These are phyloP conservation scores for Stylosanthes scabra DNA, from an alignment of 331 rosid species.

Conservation along the genomic window DNA sequence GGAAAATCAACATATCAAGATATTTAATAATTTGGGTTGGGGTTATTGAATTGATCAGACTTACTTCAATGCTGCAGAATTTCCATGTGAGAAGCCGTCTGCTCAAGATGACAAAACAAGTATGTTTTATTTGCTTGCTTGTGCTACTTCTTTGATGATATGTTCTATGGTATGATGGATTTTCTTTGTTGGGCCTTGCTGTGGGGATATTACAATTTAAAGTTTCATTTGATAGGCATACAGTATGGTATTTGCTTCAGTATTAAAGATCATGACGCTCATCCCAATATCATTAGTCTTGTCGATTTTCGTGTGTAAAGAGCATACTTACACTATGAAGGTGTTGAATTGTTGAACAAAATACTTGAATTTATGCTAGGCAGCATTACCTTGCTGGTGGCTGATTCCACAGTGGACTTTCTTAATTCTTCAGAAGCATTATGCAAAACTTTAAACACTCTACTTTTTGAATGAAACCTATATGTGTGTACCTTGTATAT, in stretches of 20 bases:
- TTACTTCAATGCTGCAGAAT: slow-evolving; percentile 54
- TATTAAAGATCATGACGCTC: neutral
- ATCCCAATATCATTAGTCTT: neutral
- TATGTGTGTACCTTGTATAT: slow-evolving; percentile 9
- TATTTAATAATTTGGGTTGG: slow-evolving; percentile 24
- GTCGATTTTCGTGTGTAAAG: neutral
- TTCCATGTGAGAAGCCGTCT: slow-evolving; percentile 57
- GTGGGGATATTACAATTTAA: slow-evolving; percentile 20
- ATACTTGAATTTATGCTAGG: neutral
- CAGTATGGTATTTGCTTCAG: slow-evolving; percentile 1
- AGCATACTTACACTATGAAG: neutral
- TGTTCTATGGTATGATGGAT: slow-evolving; percentile 19
- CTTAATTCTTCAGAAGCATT: slow-evolving; percentile 1
- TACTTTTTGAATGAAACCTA: slow-evolving; percentile 3
- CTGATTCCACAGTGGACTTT: neutral
- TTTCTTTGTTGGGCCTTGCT: slow-evolving; percentile 1
- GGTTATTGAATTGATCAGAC: slow-evolving; percentile 37
- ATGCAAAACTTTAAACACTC: neutral
- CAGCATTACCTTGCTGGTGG: slow-evolving; percentile 1
- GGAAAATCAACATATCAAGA: neutral
- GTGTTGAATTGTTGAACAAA: slow-evolving; percentile 10
- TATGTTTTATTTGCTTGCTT: slow-evolving; percentile 44
- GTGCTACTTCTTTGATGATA: slow-evolving; percentile 14
- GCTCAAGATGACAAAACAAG: slow-evolving; percentile 50
- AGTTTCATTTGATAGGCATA: slow-evolving; percentile 5